Evolutionary conservation across 768 basidiomycete species (phyloP).

Genomic region (Epithele typhae): DNA sequence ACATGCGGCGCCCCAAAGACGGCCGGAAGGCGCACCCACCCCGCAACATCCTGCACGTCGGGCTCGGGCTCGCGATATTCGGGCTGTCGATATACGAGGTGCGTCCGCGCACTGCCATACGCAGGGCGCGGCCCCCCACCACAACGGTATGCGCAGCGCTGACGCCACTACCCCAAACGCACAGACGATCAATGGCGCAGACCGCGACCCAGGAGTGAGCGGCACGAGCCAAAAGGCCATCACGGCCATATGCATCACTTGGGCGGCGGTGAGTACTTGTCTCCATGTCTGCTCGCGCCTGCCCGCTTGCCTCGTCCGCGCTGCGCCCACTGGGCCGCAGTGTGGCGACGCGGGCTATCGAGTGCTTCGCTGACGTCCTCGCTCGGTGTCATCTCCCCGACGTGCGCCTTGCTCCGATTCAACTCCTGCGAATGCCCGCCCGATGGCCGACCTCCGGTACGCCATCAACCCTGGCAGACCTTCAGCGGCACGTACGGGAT

Average conservation of each 20-base stretch:
- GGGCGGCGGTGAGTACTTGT: conserved; percentile 38
- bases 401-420: background rate
- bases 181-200: conserved; percentile 17
- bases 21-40: conserved; percentile 39
- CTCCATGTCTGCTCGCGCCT: background rate
- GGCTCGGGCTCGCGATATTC: conserved; percentile 46
- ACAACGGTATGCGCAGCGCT: too few species aligned
- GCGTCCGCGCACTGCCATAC: too few species aligned
- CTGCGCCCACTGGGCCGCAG: too few species aligned
- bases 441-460: background rate
- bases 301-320: background rate
- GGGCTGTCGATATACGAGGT: conserved; percentile 51
- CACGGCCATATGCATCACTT: conserved; percentile 38
- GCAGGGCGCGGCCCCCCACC: too few species aligned
- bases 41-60: conserved; percentile 52
- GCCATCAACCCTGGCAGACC: conserved; percentile 4
- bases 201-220: conserved; percentile 8
- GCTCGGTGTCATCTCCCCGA: background rate
- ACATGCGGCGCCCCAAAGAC: conserved; percentile 33
- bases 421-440: background rate
- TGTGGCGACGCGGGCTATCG: too few species aligned
- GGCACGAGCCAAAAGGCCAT: conserved; percentile 24
- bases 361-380: background rate
- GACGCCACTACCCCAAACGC: background rate
- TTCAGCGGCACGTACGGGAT: conserved; percentile 41